Percentiles rank a stretch among this genome's conserved stretches.
Evolutionary conservation across 768 basidiomycete species (phyloP).

Genomic region (Flagelloscypha sp.): DNA sequence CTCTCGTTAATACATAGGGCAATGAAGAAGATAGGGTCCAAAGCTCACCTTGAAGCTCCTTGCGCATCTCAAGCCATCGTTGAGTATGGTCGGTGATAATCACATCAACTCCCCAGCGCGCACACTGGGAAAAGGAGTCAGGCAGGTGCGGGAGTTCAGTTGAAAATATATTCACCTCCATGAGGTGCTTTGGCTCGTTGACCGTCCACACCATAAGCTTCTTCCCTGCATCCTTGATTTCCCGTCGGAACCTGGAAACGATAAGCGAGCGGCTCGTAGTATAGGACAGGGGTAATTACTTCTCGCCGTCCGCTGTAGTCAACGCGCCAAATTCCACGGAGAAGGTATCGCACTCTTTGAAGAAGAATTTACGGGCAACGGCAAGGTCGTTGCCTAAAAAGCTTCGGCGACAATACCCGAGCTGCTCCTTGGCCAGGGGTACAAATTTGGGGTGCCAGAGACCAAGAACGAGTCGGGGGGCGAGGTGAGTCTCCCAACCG

Average conservation of each 20-base stretch:
- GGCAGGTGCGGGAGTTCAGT: neutral
- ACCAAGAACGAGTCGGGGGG: slow-evolving; percentile 73
- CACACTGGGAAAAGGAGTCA: slow-evolving; percentile 39
- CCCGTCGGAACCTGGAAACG: slow-evolving; percentile 57
- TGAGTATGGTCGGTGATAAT: slow-evolving; percentile 73
- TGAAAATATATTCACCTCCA: slow-evolving; percentile 51
- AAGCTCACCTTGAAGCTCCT: slow-evolving; percentile 44
- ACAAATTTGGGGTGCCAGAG: slow-evolving; percentile 93
- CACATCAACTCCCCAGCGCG: slow-evolving; percentile 69
- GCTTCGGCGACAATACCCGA: slow-evolving; percentile 79
- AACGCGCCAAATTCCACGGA: slow-evolving; percentile 73
- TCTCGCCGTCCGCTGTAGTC: slow-evolving; percentile 63
- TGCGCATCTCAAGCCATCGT: slow-evolving; percentile 58
- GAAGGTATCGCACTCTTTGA: slow-evolving; percentile 80
- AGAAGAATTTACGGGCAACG: slow-evolving; percentile 81
- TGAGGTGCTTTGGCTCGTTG: slow-evolving; percentile 82
- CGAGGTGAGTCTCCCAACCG: slow-evolving; percentile 67
- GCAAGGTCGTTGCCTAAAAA: slow-evolving; percentile 73
- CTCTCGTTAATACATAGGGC: slow-evolving; percentile 28
- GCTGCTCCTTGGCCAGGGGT: slow-evolving; percentile 56
- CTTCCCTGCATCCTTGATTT: slow-evolving; percentile 76
- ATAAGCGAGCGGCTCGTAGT: slow-evolving; percentile 1
- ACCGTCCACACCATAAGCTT: slow-evolving; percentile 94
- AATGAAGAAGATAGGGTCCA: slow-evolving; percentile 1
- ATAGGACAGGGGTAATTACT: no score